A percentile compares a stretch with the other conserved stretches of the same genome.
These are phyloP conservation scores for Monilinia laxa DNA, from an alignment of 2,329 filamentous ascomycete genomes.

Conservation along the genomic window DNA sequence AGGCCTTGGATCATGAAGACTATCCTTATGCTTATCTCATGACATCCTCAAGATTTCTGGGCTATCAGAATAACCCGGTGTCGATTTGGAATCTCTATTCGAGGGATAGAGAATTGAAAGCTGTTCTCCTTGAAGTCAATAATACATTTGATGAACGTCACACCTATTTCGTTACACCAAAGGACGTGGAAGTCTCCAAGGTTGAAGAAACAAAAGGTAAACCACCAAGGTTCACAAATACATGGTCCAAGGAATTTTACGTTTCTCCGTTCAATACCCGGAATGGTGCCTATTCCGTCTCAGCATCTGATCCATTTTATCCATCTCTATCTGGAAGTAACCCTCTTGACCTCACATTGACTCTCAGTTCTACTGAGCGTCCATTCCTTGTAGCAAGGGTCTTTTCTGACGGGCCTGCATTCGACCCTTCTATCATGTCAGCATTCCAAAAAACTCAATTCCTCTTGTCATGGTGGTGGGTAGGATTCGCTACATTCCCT, in stretches of 20 bases:
- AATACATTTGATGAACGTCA: slow-evolving; percentile 74
- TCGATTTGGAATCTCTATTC: slow-evolving; percentile 81
- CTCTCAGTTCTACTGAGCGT: slow-evolving; percentile 57
- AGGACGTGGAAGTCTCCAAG: slow-evolving; percentile 31
- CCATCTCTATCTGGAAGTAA: slow-evolving; percentile 48
- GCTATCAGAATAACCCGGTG: slow-evolving; percentile 72
- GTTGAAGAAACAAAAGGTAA: slow-evolving; percentile 26
- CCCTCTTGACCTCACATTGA: slow-evolving; percentile 64
- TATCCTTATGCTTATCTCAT: slow-evolving; percentile 71
- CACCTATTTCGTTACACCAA: slow-evolving; percentile 59
- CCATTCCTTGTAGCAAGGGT: slow-evolving; percentile 62
- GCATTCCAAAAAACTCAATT: slow-evolving; percentile 48
- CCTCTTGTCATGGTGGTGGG: slow-evolving; percentile 62
- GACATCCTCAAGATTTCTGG: slow-evolving; percentile 67
- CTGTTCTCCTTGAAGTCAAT: slow-evolving; percentile 72
- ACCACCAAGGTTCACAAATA: slow-evolving; percentile 46
- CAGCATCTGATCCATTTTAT: slow-evolving; percentile 50
- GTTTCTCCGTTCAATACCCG: slow-evolving; percentile 72
- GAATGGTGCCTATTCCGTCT: slow-evolving; percentile 54
- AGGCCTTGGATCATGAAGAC: slow-evolving; percentile 57
- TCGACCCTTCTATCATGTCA: slow-evolving; percentile 52
- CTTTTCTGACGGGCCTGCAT: slow-evolving; percentile 50
- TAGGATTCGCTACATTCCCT: slow-evolving; percentile 64
- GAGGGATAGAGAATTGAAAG: slow-evolving; percentile 53
- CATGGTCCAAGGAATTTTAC: slow-evolving; percentile 71